Base-by-base conservation (phyloP, 148 eudicot genomes). In the Talinum fruticosum region DNA sequence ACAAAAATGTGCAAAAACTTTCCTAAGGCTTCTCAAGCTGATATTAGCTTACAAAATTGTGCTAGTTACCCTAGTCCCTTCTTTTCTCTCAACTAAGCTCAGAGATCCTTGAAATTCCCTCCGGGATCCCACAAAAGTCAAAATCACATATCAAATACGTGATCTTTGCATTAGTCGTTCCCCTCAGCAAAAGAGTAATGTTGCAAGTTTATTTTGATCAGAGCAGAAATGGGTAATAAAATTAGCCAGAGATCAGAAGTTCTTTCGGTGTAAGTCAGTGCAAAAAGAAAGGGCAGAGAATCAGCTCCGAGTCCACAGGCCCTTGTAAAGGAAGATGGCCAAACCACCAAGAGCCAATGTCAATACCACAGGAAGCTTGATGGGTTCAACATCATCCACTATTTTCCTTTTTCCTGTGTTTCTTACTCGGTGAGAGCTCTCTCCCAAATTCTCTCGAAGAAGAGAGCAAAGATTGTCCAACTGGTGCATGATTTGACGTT, bases 401-500 rank as follows among this genome's bases (percentile, higher is more conserved):
- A 75, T 73, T 76, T 74, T 81, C 79, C 81, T 86, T 75, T 78
- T 86, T 10, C 79, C 85, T 14, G 68, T 81, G 5, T 51, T 72
- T 73, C 81, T 87, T 79, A 71, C 82, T 29, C 69, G 86, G n/a
- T 71, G 80, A 2, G 87, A 32, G 37, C 68, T 83, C 76, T 86
- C 92, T 38, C 84, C 90, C 76, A 83, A 71, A 38, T 75, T 86
- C 51, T 87, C 96, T 6, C 84, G 74, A n/a, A 96, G 87, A 81
- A 87, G 87, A 64, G 78, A 89, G 79, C 84, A 87, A 3, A 96
- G 89, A 75, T 86, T 91, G 38, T 91, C 99, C 36, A 96, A 76
- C 74, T 93, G 97, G 78, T 93, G 94, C 87, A 88, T 83, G 51
- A 93, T 82, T 85, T 93, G 96, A 45, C 94, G 93, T 76, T 96